Percentiles rank a stretch among this genome's conserved stretches.
Evolutionary conservation across 106 monocot genomes (phyloP).

Genomic region (Platanthera zijinensis): DNA sequence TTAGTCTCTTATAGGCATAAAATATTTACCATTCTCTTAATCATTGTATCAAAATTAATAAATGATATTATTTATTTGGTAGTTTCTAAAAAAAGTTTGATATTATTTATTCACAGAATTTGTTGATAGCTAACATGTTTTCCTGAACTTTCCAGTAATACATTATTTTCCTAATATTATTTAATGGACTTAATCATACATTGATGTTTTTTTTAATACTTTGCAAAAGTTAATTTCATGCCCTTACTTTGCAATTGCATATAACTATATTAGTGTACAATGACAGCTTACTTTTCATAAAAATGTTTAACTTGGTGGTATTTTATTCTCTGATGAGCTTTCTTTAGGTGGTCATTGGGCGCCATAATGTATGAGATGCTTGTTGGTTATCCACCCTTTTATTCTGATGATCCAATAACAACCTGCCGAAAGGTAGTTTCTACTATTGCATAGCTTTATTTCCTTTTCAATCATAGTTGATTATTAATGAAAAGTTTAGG

Average conservation of each 20-base stretch:
- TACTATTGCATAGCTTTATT: not conserved
- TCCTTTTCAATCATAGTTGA: not conserved
- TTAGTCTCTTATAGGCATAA: too few species aligned
- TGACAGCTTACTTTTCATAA: not conserved
- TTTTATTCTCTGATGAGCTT: constrained; percentile 2
- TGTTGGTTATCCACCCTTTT: constrained; percentile 94
- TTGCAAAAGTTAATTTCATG: not conserved
- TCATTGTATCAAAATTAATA: too few species aligned
- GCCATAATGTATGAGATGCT: constrained; percentile 99
- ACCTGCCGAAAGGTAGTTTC: constrained; percentile 85
- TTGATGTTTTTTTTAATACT: not conserved
- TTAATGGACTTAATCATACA: too few species aligned
- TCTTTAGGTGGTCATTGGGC: constrained; percentile 87
- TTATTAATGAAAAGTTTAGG: not conserved
- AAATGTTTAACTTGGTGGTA: not conserved
- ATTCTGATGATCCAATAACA: constrained; percentile 93
- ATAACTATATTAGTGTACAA: not conserved
- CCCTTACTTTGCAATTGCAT: not conserved
- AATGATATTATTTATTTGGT: too few species aligned
- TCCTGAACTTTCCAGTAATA: too few species aligned
- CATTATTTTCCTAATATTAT: too few species aligned
- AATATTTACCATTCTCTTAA: too few species aligned
- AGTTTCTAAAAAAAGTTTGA: too few species aligned
- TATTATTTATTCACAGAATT: too few species aligned
- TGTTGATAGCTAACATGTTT: too few species aligned